Evolutionary conservation across 305 asterid genomes (phyloP), one percentile per base, ranked within the genome.

Genomic region (Fraxinus albicans): DNA sequence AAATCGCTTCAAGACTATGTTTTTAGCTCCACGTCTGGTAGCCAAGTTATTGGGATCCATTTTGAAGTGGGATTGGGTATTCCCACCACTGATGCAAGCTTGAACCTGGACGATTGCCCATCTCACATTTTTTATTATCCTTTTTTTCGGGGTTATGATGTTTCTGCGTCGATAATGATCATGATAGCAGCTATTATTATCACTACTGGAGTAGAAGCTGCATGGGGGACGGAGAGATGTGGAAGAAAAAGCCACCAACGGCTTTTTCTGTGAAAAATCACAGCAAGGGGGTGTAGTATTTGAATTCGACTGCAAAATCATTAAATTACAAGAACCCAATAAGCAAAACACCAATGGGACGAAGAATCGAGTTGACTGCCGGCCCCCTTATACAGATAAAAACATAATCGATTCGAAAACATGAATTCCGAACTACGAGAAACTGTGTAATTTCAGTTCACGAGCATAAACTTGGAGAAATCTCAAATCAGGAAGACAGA

Each of bases 281-380:
- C 78, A 77, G 88, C 73, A 63, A 79, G 81, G 88, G 50, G 91
- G 87, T 67, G 91, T 80, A 19, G 87, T 72, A 80, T 82, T 83
- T 15, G 85, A 53, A 65, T 82, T 60, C 86, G 91, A 86, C 82
- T 88, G 93, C 91, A 91, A 82, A 88, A 91, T 91, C 94, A 91
- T 91, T 88, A 89, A 91, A 86, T 60, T 79, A 63, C 17, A 70
- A 80, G 88, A 78, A 77, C 70, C 90, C 88, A 80, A 79, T 83
- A 63, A n/a, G 80, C 74, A 67, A 58, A 76, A 42, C 77, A 60
- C 83, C 86, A 47, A 77, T 33, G 44, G 35, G 29, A 81, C 53
- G 82, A 80, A 19, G 67, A 83, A 47, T 77, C 67, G 38, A 58
- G 33, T n/a, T 31, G 29, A 19, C 80, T 77, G 31, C 47, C 50